These are phyloP conservation scores for Heterococcus sp. DNA, from an alignment of 108 stramenopile species.

Conservation along the genomic window DNA sequence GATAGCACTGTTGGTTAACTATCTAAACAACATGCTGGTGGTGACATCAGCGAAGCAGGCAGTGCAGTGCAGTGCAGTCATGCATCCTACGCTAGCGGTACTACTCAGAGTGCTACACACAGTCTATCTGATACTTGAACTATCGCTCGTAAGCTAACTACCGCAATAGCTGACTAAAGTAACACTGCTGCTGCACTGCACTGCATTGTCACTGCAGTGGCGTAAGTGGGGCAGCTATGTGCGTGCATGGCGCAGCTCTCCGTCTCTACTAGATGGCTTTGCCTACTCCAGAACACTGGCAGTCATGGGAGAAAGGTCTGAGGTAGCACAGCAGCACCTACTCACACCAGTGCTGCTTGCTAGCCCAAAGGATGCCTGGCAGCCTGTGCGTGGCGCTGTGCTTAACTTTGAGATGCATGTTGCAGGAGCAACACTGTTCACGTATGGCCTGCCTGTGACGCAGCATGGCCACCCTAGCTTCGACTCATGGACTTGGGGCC, in stretches of 20 bases:
- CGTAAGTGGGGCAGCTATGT: constrained; percentile 42
- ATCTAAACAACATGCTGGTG: no score
- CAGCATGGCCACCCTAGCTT: constrained; percentile 55
- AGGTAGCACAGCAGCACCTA: constrained; percentile 6
- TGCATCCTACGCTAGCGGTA: no score
- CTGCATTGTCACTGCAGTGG: constrained; percentile 46
- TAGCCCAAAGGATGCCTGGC: constrained; percentile 26
- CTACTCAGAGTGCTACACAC: no score
- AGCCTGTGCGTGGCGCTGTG: constrained; percentile 35
- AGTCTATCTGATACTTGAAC: no score
- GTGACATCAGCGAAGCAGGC: no score
- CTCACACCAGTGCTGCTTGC: constrained; percentile 24
- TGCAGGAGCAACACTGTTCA: constrained; percentile 35
- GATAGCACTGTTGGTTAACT: no score
- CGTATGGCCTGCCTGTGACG: constrained; percentile 54
- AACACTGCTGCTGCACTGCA: no score
- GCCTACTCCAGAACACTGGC: constrained; percentile 40
- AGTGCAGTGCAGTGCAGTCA: no score
- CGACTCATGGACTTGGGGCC: constrained; percentile 57
- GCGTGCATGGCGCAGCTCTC: constrained; percentile 42
- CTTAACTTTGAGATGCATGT: constrained; percentile 31
- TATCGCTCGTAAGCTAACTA: no score
- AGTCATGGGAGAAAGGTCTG: constrained; percentile 42
- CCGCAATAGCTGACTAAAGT: no score
- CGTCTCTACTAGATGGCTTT: constrained; percentile 55